phyloP scores from a whole-genome alignment of 176 grass and related monocot species.

The Chrysopogon serrulatus region DNA sequence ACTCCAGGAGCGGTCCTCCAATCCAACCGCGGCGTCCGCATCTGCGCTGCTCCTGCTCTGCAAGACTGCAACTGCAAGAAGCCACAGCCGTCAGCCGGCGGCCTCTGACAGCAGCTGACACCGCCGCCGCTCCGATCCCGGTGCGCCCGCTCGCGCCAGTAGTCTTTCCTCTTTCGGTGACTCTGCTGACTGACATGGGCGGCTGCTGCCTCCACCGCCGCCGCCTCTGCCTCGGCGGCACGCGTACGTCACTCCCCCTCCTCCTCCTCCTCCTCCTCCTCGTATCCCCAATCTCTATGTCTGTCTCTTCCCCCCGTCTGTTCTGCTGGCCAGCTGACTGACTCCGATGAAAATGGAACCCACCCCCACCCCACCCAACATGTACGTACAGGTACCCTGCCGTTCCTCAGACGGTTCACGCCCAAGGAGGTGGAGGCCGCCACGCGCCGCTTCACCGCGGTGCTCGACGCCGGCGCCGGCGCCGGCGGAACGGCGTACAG shows the following conservation, averaged over 20 bases:
- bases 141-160: neutral
- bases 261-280: neutral
- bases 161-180: neutral
- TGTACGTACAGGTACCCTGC: conserved; percentile 37
- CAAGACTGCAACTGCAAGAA: too few relatives aligned
- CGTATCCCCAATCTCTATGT: neutral
- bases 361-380: too few relatives aligned
- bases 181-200: neutral
- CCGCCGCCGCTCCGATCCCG: neutral
- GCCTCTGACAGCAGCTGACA: neutral
- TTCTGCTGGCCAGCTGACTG: neutral
- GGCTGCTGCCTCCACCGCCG: conserved; percentile 18
- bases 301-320: neutral
- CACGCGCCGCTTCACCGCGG: conserved; percentile 65
- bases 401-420: conserved; percentile 65
- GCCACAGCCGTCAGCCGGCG: too few relatives aligned
- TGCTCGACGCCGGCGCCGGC: conserved; percentile 20
- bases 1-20: too few relatives aligned
- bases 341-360: neutral
- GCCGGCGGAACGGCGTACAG: conserved; percentile 62
- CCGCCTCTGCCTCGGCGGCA: conserved; percentile 30
- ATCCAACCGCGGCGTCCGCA: neutral
- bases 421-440: conserved; percentile 72
- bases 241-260: neutral
- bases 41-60: neutral